Evolutionary conservation across 1,284 basidiomycete genomes (phyloP).

Genomic region (Apiotrichum sp.): DNA sequence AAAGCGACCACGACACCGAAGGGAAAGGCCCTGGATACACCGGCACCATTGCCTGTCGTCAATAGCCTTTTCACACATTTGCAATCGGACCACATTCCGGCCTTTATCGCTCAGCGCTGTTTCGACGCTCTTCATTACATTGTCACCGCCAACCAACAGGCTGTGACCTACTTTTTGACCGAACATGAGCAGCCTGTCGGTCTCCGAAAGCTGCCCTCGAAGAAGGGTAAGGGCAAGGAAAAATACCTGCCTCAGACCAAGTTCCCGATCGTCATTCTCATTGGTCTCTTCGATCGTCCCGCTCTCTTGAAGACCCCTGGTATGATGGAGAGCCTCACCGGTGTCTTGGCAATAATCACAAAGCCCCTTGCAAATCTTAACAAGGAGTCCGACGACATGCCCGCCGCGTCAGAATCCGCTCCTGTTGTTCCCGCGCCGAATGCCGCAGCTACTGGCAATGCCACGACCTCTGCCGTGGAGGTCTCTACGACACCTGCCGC

Average conservation of each 20-base stretch:
- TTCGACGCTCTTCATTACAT: slow-evolving; percentile 82
- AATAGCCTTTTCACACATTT: slow-evolving; percentile 60
- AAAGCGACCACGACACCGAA: slow-evolving; percentile 64
- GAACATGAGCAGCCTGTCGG: slow-evolving; percentile 82
- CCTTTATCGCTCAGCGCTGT: slow-evolving; percentile 85
- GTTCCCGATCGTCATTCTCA: slow-evolving; percentile 80
- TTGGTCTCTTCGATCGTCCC: slow-evolving; percentile 77
- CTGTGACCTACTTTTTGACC: slow-evolving; percentile 84
- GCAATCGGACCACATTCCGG: slow-evolving; percentile 77
- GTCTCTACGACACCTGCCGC: slow-evolving; percentile 1
- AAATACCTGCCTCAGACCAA: slow-evolving; percentile 71
- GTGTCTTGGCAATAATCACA: slow-evolving; percentile 76
- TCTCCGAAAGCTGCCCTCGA: slow-evolving; percentile 60
- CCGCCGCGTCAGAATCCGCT: slow-evolving; percentile 1
- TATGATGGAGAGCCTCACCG: slow-evolving; percentile 85
- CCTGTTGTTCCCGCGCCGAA: not conserved
- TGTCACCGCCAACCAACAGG: slow-evolving; percentile 71
- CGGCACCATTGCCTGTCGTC: slow-evolving; percentile 23
- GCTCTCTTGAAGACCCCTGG: slow-evolving; percentile 75
- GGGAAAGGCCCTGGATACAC: slow-evolving; percentile 46
- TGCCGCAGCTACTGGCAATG: not conserved
- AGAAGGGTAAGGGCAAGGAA: slow-evolving; percentile 91
- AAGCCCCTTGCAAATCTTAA: slow-evolving; percentile 57
- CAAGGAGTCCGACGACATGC: slow-evolving; percentile 5
- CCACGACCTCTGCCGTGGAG: not conserved